Conservation (phyloP, 371 early-diverging fungal species). For the Mucor mucedo region DNA sequence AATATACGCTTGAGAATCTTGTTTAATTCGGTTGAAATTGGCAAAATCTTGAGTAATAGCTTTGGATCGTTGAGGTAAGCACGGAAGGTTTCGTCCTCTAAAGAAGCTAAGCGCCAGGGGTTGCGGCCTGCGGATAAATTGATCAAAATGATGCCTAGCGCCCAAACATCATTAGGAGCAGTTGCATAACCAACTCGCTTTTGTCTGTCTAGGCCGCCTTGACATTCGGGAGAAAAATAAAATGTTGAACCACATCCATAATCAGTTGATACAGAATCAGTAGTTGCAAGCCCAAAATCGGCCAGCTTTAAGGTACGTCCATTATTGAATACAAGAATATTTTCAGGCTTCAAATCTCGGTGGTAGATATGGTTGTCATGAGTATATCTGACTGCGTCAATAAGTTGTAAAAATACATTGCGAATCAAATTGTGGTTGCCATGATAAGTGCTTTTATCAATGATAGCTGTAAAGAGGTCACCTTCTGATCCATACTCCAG, state of each 20-base stretch:
- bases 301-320: constrained; percentile 77
- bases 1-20: constrained; percentile 77
- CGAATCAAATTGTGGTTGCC: constrained; percentile 58
- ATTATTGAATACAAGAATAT: constrained; percentile 58
- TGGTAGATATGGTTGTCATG: constrained; percentile 67
- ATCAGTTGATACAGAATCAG: constrained; percentile 72
- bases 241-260: constrained; percentile 91
- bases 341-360: constrained; percentile 81
- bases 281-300: constrained; percentile 94
- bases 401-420: constrained; percentile 62
- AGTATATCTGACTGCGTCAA: constrained; percentile 63
- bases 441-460: constrained; percentile 56
- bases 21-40: constrained; percentile 74
- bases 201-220: constrained; percentile 62
- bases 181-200: constrained; percentile 60
- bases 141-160: constrained; percentile 83
- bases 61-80: constrained; percentile 66
- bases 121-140: constrained; percentile 79
- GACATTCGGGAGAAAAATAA: constrained; percentile 94
- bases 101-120: constrained; percentile 81
- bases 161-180: constrained; percentile 85
- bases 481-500: constrained; percentile 75
- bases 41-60: constrained; percentile 65
- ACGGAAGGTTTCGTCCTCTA: constrained; percentile 75
- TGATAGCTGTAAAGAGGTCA: constrained; percentile 73